These are phyloP conservation scores for Zygoascus meyerae DNA, from an alignment of 1,139 yeast species.

Conservation along the genomic window DNA sequence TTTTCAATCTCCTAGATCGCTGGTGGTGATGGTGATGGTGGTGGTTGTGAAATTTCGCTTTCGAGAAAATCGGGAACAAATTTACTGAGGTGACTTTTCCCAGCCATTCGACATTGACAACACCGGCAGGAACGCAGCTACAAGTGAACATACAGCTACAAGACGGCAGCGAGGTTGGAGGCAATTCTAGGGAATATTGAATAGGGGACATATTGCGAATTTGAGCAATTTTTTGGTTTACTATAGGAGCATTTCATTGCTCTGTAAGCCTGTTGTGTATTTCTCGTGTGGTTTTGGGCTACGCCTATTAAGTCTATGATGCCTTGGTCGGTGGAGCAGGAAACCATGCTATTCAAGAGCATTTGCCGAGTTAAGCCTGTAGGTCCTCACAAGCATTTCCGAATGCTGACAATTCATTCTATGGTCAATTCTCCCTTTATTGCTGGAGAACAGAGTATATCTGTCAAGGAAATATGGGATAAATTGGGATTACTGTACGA, in stretches of 20 bases:
- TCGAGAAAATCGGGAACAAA: background rate
- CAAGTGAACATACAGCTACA: too few relatives aligned
- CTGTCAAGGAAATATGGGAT: conserved; percentile 52
- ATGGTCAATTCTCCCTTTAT: conserved; percentile 41
- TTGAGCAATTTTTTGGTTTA: too few relatives aligned
- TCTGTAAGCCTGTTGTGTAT: too few relatives aligned
- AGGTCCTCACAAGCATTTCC: conserved; percentile 52
- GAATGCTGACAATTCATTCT: conserved; percentile 51
- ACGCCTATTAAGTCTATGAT: too few relatives aligned
- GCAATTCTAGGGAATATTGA: too few relatives aligned
- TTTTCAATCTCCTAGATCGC: background rate
- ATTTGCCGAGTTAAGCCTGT: conserved; percentile 68
- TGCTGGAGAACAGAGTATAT: conserved; percentile 19
- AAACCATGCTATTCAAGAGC: conserved; percentile 57
- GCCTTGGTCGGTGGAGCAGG: conserved; percentile 57
- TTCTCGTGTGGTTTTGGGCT: too few relatives aligned
- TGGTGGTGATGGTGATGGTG: background rate
- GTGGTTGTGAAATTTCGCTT: background rate
- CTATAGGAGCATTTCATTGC: too few relatives aligned
- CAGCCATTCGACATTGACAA: background rate
- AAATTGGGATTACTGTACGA: conserved; percentile 52
- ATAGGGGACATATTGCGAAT: too few relatives aligned
- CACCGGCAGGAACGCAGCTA: too few relatives aligned
- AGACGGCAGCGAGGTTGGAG: too few relatives aligned
- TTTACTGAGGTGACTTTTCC: too few relatives aligned